These are phyloP conservation scores for Fusarium sp. DNA, from an alignment of 2,329 filamentous ascomycete species.

Conservation along the genomic window DNA sequence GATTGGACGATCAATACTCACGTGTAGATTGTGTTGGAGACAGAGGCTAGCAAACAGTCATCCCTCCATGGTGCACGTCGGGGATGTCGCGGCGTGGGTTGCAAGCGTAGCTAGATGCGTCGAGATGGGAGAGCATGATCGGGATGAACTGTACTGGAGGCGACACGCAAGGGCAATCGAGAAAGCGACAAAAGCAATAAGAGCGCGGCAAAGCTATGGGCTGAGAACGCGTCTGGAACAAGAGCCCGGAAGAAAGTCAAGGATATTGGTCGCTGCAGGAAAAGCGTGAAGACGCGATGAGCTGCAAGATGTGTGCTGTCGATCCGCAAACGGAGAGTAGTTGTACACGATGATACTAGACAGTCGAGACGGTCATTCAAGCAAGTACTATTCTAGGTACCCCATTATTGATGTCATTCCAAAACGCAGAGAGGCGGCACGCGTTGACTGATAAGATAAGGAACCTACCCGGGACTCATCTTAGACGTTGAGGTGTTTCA, in stretches of 20 bases:
- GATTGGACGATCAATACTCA: not conserved
- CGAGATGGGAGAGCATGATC: not conserved
- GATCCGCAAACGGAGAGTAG: not conserved
- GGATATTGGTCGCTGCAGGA: not conserved
- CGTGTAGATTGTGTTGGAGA: no score
- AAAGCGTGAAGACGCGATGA: not conserved
- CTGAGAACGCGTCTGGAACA: not conserved
- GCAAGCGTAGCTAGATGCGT: not conserved
- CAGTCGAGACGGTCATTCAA: not conserved
- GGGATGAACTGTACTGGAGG: accelerated
- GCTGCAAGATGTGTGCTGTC: not conserved
- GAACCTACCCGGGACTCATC: not conserved
- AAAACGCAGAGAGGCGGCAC: not conserved
- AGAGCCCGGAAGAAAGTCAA: not conserved
- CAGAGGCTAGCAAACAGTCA: not conserved
- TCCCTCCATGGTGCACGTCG: not conserved
- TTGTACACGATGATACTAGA: not conserved
- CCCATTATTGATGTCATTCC: not conserved
- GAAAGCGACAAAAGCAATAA: not conserved
- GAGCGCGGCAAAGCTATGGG: not conserved
- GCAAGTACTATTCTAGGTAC: not conserved
- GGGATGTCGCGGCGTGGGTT: not conserved
- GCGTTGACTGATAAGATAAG: not conserved
- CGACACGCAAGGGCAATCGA: not conserved
- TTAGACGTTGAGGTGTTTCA: not conserved